phyloP scores from a whole-genome alignment of 2,329 filamentous ascomycete species.

The Chrysoporthe deuterocubensis region DNA sequence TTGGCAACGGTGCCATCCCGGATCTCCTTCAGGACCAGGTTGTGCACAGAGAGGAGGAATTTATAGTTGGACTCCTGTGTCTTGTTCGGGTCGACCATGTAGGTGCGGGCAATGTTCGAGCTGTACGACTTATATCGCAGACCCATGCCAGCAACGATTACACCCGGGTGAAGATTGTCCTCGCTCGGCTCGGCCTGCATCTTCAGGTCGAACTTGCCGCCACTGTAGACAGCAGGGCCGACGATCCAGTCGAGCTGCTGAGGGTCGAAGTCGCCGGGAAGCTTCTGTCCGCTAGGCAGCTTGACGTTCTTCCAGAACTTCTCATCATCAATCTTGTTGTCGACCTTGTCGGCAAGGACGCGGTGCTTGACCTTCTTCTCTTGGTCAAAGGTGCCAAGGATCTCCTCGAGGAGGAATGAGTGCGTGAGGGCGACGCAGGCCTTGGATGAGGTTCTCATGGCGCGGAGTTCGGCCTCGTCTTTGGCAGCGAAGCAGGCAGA shows the following conservation, averaged over 20 bases:
- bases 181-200: constrained; percentile 79
- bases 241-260: constrained; percentile 93
- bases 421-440: constrained; percentile 94
- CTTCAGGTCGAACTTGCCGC: constrained; percentile 91
- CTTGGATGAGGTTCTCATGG: constrained; percentile 91
- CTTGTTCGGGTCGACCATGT: constrained; percentile 96
- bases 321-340: constrained; percentile 87
- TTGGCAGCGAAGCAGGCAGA: constrained; percentile 86
- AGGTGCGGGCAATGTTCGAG: constrained; percentile 89
- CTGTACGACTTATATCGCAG: constrained; percentile 96
- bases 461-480: constrained; percentile 90
- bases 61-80: constrained; percentile 94
- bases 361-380: constrained; percentile 97
- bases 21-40: constrained; percentile 86
- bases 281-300: constrained; percentile 71
- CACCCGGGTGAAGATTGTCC: constrained; percentile 83
- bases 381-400: constrained; percentile 93
- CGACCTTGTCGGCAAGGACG: constrained; percentile 81
- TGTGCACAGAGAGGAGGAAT: constrained; percentile 81
- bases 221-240: constrained; percentile 89
- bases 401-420: constrained; percentile 96
- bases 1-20: constrained; percentile 84
- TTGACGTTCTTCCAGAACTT: constrained; percentile 89
- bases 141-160: constrained; percentile 91
- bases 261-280: constrained; percentile 85